These are phyloP conservation scores for Rhodotorula babjevae DNA, from an alignment of 768 basidiomycete genomes.

Conservation along the genomic window DNA sequence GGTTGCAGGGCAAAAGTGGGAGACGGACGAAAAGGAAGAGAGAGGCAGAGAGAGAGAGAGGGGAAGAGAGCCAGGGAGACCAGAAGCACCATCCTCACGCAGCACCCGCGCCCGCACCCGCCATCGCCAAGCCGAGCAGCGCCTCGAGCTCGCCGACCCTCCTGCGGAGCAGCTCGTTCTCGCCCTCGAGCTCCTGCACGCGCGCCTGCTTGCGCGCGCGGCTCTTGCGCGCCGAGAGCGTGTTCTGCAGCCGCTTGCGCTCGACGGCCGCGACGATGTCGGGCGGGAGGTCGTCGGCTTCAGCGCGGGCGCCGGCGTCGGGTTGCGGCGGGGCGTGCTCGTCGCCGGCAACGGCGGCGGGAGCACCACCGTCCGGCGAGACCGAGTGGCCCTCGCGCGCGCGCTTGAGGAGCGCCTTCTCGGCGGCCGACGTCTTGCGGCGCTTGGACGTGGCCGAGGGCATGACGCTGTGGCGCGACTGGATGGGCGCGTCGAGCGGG, in stretches of 20 bases:
- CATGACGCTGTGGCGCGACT: conserved; percentile 65
- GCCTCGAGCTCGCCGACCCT: not conserved
- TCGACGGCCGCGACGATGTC: conserved; percentile 57
- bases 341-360: too few relatives aligned
- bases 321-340: too few relatives aligned
- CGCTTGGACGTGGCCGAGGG: conserved; percentile 75
- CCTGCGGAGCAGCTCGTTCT: conserved; percentile 1
- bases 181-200: conserved; percentile 7
- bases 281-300: conserved; percentile 17
- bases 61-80: too few relatives aligned
- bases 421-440: conserved; percentile 47
- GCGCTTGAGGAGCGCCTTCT: conserved; percentile 36
- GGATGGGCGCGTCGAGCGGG: conserved; percentile 71
- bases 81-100: not conserved
- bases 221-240: conserved; percentile 69
- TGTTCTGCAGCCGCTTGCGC: conserved; percentile 74
- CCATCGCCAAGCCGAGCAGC: not conserved
- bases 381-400: too few relatives aligned
- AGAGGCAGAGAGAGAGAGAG: too few relatives aligned
- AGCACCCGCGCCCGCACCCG: not conserved
- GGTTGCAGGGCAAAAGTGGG: too few relatives aligned
- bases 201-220: conserved; percentile 8
- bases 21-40: too few relatives aligned
- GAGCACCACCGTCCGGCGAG: too few relatives aligned
- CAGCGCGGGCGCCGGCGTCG: too few relatives aligned